Base-by-base conservation (phyloP, 208 protist species). In the Leishmania amazonensis region DNA sequence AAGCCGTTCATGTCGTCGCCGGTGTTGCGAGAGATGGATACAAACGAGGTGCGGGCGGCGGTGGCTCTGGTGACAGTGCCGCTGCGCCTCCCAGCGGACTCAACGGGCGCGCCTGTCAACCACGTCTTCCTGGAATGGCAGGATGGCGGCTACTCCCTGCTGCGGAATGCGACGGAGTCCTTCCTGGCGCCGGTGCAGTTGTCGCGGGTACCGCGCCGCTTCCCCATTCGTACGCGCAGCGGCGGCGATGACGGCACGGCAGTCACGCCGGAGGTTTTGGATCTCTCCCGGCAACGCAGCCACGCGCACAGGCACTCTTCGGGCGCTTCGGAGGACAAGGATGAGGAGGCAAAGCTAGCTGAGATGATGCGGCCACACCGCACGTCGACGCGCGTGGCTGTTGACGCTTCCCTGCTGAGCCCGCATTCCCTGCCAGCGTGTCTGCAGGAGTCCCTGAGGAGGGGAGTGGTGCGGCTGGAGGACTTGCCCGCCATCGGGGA, bases 41-140 rank as follows among this genome's bases (percentile, higher is more conserved):
- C 79, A 21, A 96, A 96, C 71, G 93, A 96, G 82, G 90, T 96
- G 68, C 89, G 88, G 75, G 78, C 90, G 58, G 91, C 90, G 21
- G 72, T 85, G 19, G 89, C 87, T 3, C 64, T 93, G 3, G 80
- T 93, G 58, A 81, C 83, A 28, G 80, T 85, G 17, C 40, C 79
- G 21, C 4, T 80, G 17, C 68, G 65, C 68, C 5, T 76, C 28
- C 51, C 75, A 31, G 57, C 79, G 28, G 64, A 78, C 71, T 8
- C 62, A n/a, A 4, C 57, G 21, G 57, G 62, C 53, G 24, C 42
- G 28, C 71, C 49, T 9, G 75, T 77, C 28, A 51, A 58, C 19
- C 80, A 82, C 54, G 54, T 81, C 40, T 95, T 93, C 82, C 87
- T 95, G 70, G 75, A 93, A 77, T 96, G 93, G 93, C 74, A 86